Percentiles rank a stretch among this genome's conserved stretches.
phyloP scores from a whole-genome alignment of 768 basidiomycete species.

The Suillus variegatus region DNA sequence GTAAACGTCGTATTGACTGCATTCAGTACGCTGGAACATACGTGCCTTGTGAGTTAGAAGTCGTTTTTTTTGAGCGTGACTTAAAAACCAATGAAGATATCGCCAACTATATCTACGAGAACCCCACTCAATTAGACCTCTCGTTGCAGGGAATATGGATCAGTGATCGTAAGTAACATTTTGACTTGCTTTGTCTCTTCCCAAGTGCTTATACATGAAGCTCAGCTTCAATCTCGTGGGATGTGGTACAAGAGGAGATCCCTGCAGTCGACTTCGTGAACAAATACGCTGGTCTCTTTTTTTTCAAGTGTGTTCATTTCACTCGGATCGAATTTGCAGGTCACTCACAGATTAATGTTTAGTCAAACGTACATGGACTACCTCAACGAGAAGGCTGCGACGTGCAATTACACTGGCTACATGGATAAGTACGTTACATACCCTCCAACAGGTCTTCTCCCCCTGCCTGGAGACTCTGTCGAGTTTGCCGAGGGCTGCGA shows the following conservation, averaged over 20 bases:
- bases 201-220: neutral
- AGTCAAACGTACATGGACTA: constrained; percentile 64
- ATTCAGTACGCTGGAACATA: constrained; percentile 74
- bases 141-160: constrained; percentile 73
- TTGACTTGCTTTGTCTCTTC: neutral
- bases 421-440: constrained; percentile 61
- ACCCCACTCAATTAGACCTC: constrained; percentile 54
- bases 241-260: constrained; percentile 66
- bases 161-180: constrained; percentile 55
- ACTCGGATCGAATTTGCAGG: neutral
- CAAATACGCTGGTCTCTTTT: constrained; percentile 68
- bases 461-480: constrained; percentile 60
- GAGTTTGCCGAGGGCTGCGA: constrained; percentile 55
- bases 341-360: neutral
- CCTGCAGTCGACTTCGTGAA: constrained; percentile 75
- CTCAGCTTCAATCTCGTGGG: constrained; percentile 58
- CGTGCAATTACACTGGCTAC: constrained; percentile 67
- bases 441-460: constrained; percentile 65
- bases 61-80: neutral
- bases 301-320: constrained; percentile 57
- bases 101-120: constrained; percentile 70
- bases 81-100: constrained; percentile 48
- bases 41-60: constrained; percentile 47
- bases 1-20: neutral
- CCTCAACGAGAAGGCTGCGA: constrained; percentile 50